Evolutionary conservation across 1,139 yeast species (phyloP), one percentile per base, ranked within the genome.

Genomic region (Yamadazyma buinensis): DNA sequence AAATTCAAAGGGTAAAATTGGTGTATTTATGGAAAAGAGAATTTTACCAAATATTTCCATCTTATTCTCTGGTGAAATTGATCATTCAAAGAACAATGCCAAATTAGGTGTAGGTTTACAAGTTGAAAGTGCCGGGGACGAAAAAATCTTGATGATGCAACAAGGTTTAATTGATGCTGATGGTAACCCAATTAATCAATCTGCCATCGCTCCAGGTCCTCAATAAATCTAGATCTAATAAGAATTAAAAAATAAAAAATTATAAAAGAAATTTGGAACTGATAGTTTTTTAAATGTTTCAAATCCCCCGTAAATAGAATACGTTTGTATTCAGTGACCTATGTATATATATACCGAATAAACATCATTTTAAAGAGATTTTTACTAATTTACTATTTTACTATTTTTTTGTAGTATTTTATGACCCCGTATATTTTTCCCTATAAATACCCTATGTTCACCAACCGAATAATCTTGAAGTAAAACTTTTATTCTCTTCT

Each of bases 91-190:
- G 70, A 78, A 80, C 59, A 70, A 88, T 32, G 82, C 92, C 42
- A 83, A 82, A 61, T 69, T 90, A 47, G 98, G 98, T 57, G 78
- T 90, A 52, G 98, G 97, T 61, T 75, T 92, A 54, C 96, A 88
- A 71, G 82, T 92, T 48, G 97, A 92, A 71, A 75, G 86, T 41
- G 95, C 96, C 43, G 97, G 97, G 58, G 81, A 84, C 55, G 95
- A 87, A 64, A 92, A 87, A 68, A 76, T 86, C 52, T 62, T 73
- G 73, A 60, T 69, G 69, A 69, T 69, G 75, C 94, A 84, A 71
- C 88, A 83, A 64, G 92, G 92, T 52, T 71, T 84, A 64, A 59
- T 69, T 40, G 94, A 84, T 55, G 84, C 81, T 46, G 80, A 84
- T 53, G 94, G 92, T 54, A 83, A 83, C 72, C 92, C 92, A 52